Evolutionary conservation across 306 rosid genomes (phyloP).

Genomic region (Vigna radiata): DNA sequence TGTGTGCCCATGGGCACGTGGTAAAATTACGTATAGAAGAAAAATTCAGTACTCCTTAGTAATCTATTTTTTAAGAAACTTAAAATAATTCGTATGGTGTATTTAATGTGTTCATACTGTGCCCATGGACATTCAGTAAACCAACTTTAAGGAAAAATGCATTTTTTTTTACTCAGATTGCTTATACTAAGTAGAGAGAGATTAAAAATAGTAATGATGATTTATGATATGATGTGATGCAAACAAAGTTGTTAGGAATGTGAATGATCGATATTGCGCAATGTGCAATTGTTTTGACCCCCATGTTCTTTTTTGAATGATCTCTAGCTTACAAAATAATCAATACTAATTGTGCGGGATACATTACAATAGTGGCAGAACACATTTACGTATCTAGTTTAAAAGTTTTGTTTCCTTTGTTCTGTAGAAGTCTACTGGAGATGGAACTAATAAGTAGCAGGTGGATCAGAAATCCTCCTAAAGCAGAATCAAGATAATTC

Average conservation of each 20-base stretch:
- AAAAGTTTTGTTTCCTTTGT: not conserved
- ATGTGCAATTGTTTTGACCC: not conserved
- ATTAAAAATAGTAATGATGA: not conserved
- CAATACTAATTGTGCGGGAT: not conserved
- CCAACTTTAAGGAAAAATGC: not conserved
- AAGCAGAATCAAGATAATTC: not conserved
- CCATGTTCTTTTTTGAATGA: not conserved
- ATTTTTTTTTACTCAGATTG: slow-evolving; percentile 22
- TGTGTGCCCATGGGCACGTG: not conserved
- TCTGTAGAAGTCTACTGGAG: not conserved
- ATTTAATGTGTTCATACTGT: not conserved
- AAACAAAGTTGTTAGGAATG: not conserved
- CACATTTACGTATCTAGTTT: not conserved
- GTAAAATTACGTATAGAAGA: not conserved
- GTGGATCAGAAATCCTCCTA: not conserved
- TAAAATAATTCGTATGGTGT: not conserved
- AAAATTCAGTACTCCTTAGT: not conserved
- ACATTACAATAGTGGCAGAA: not conserved
- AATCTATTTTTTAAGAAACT: not conserved
- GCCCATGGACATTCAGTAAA: not conserved
- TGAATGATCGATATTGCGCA: not conserved
- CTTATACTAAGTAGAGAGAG: not conserved
- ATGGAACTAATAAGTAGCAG: not conserved
- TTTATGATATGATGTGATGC: not conserved
- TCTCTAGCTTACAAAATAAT: not conserved